Evolutionary conservation across 2,329 filamentous ascomycete genomes (phyloP), one percentile per base, ranked within the genome.

Genomic region (Monosporascus sp.): DNA sequence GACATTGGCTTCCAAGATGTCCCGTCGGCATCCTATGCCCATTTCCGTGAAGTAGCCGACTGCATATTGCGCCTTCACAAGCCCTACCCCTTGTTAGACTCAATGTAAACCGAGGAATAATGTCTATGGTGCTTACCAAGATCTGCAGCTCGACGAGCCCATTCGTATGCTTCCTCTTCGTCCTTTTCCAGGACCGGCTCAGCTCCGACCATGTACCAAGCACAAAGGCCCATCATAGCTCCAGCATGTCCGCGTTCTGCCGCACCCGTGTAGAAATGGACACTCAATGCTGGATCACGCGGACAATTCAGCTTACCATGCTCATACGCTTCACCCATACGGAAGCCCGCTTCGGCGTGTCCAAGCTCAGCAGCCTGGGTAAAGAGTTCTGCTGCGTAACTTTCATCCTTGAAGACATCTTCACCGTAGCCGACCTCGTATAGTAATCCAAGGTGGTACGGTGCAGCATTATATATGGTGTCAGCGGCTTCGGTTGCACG

Each of bases 1-100:
- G 34, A 96, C 90, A 66, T 99, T 99, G 61, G 94, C 93, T 71
- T 97, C 92, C 44, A 99, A 81, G n/a, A 93, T 86, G 69, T 99
- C 94, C 48, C 91, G 86, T 38, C 91, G 88, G 70, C 91, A 97
- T 49, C 94, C 94, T 63, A 99, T 97, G 58, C 94, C 94, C 90
- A 95, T 96, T 71, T 99, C 94, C 5, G 92, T 97, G 69, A 99
- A 99, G 73, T 97, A 97, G 45, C 91, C 94, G 22, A 96, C 84
- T 0, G 94, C 91, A 64, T 97, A 99, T 69, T 97, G 85, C n/a
- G 94, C 94, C 63, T 84, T 85, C 58, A 82, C 79, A 56, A 77
- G 82, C 49, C 84, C 87, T 90, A 59, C 14, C 27, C 7, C 5
- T 26, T 11, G 37, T 68, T 50, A 66, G 61, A 51, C 47, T 7